Conservation (phyloP, 768 basidiomycete species). For the Fomitopsis serialis region DNA sequence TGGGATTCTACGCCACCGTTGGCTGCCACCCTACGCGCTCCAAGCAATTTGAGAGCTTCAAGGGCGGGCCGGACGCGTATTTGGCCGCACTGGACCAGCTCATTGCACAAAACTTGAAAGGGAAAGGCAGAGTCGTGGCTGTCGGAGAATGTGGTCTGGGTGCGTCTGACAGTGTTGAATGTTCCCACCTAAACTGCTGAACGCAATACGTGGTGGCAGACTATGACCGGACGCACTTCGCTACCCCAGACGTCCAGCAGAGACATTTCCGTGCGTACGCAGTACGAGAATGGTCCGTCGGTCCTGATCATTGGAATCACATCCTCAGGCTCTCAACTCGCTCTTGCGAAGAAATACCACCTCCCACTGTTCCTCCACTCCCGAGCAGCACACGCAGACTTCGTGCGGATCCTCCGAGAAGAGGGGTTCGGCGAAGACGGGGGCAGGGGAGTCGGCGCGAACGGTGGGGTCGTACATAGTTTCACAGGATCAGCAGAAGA, state of each 20-base stretch:
- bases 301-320: background rate
- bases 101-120: conserved; percentile 41
- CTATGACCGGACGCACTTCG: conserved; percentile 71
- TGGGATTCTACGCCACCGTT: conserved; percentile 62
- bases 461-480: conserved; percentile 78
- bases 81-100: conserved; percentile 52
- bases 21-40: conserved; percentile 81
- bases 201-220: conserved; percentile 34
- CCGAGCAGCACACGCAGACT: conserved; percentile 67
- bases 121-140: conserved; percentile 58
- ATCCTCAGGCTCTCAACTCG: conserved; percentile 45
- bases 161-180: conserved; percentile 19
- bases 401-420: conserved; percentile 58
- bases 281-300: no score
- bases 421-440: conserved; percentile 59
- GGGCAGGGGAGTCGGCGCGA: conserved; percentile 48
- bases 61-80: conserved; percentile 56
- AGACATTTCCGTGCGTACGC: conserved; percentile 53
- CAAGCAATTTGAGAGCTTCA: conserved; percentile 55
- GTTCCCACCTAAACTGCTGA: no score
- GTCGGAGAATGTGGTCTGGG: conserved; percentile 81
- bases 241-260: conserved; percentile 53
- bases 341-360: conserved; percentile 61
- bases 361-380: conserved; percentile 82
- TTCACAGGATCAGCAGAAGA: conserved; percentile 69